Evolutionary conservation across 108 stramenopile species (phyloP).

Genomic region (Fragilariopsis cylindrus): DNA sequence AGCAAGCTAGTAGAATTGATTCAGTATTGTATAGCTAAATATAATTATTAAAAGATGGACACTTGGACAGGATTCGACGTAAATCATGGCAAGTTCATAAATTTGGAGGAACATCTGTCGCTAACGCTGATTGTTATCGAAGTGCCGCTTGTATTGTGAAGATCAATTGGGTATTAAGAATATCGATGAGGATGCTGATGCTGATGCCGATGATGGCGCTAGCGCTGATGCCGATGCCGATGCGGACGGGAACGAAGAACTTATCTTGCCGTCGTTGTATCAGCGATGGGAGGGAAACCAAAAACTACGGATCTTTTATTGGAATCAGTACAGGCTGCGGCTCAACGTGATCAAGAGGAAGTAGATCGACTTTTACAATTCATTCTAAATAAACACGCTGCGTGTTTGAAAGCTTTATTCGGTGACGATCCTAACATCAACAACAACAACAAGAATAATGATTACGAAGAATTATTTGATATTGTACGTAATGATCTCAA

Average conservation of each 20-base stretch:
- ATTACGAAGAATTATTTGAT: slow-evolving; percentile 28
- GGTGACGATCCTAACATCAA: slow-evolving; percentile 3
- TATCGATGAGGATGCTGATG: slow-evolving; percentile 9
- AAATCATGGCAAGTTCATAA: slow-evolving; percentile 78
- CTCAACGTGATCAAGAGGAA: slow-evolving; percentile 40
- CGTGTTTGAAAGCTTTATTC: slow-evolving; percentile 48
- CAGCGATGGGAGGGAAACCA: slow-evolving; percentile 93
- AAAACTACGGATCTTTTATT: slow-evolving; percentile 90
- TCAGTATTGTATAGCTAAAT: no score
- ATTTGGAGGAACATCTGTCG: slow-evolving; percentile 78
- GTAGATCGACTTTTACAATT: slow-evolving; percentile 39
- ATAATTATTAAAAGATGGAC: no score
- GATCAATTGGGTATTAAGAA: slow-evolving; percentile 47
- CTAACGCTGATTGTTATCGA: slow-evolving; percentile 58
- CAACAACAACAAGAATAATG: slow-evolving; percentile 25
- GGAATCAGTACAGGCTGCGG: slow-evolving; percentile 58
- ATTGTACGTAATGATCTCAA: slow-evolving; percentile 58
- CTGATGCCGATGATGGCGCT: slow-evolving; percentile 35
- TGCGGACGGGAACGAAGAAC: not conserved
- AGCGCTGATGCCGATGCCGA: slow-evolving; percentile 47
- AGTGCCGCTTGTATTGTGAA: slow-evolving; percentile 51
- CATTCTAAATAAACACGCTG: slow-evolving; percentile 52
- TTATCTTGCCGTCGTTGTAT: slow-evolving; percentile 69
- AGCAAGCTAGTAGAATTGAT: no score
- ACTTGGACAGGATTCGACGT: slow-evolving; percentile 36